Conservation (phyloP, 2,329 filamentous ascomycete species). For the Pseudogymnoascus sp. region DNA sequence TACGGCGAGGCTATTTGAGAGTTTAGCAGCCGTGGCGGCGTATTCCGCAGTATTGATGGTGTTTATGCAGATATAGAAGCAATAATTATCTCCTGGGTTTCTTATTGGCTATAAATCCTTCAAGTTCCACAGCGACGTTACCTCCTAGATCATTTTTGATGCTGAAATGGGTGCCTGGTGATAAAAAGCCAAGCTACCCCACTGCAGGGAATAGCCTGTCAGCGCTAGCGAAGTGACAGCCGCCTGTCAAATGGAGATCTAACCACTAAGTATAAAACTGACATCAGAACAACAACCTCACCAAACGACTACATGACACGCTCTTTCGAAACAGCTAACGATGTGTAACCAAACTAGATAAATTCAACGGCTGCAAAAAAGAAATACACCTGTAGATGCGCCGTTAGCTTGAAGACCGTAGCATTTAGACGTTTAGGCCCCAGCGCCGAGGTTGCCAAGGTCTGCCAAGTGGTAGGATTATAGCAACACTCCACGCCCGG, state of each 20-base stretch:
- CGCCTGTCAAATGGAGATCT: not conserved
- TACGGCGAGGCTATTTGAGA: slow-evolving; percentile 10
- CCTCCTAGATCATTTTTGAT: not conserved
- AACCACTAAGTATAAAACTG: not conserved
- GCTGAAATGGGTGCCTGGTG: not conserved
- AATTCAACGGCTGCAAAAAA: too few relatives aligned
- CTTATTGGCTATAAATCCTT: not conserved
- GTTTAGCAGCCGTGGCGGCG: slow-evolving; percentile 11
- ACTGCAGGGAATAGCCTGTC: not conserved
- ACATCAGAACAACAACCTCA: not conserved
- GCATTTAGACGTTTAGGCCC: too few relatives aligned
- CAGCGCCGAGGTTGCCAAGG: too few relatives aligned
- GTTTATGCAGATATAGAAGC: slow-evolving; percentile 5
- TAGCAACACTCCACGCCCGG: too few relatives aligned
- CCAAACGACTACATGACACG: too few relatives aligned
- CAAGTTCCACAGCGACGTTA: not conserved
- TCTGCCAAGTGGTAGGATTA: too few relatives aligned
- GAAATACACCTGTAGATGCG: too few relatives aligned
- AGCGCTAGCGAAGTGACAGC: not conserved
- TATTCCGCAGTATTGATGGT: slow-evolving; percentile 14
- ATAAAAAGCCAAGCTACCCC: too few relatives aligned
- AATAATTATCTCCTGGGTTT: not conserved
- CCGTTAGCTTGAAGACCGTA: too few relatives aligned
- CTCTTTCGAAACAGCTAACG: too few relatives aligned
- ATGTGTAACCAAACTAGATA: too few relatives aligned